Evolutionary conservation across 371 early-diverging fungal species (phyloP).

Genomic region (Actinomortierella ambigua): DNA sequence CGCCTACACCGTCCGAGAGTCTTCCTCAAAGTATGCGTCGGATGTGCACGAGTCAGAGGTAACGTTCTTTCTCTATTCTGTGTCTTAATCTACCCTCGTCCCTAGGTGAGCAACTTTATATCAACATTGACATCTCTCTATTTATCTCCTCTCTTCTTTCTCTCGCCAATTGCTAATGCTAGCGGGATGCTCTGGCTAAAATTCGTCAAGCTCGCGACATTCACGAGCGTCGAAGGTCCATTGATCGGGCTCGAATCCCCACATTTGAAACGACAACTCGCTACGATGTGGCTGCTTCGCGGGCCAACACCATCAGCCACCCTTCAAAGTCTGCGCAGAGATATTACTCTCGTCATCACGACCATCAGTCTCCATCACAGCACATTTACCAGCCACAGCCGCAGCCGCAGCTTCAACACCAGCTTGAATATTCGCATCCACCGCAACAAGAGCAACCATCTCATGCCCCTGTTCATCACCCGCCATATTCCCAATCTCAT

Average conservation of each 20-base stretch:
- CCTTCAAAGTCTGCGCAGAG: constrained; percentile 2
- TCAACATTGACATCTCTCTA: neutral
- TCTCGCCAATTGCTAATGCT: neutral
- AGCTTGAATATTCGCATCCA: neutral
- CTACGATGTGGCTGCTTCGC: neutral
- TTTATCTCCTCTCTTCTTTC: neutral
- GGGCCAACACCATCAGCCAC: neutral
- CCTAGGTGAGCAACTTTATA: too few species aligned
- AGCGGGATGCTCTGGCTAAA: neutral
- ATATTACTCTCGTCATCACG: neutral
- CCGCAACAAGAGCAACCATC: neutral
- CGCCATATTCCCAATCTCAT: neutral
- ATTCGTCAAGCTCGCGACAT: neutral
- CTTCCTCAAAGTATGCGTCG: constrained; percentile 9
- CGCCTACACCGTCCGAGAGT: constrained; percentile 29
- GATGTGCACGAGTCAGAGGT: neutral
- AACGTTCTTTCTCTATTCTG: neutral
- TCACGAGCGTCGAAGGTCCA: neutral
- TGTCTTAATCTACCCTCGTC: too few species aligned
- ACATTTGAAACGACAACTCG: neutral
- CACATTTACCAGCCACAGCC: constrained; percentile 12
- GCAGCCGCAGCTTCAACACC: constrained; percentile 3
- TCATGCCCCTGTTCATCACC: neutral
- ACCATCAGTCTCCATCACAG: constrained; percentile 11
- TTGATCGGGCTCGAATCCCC: neutral